Conservation (phyloP, 768 basidiomycete species). For the Naganishia vaughanmartiniae region DNA sequence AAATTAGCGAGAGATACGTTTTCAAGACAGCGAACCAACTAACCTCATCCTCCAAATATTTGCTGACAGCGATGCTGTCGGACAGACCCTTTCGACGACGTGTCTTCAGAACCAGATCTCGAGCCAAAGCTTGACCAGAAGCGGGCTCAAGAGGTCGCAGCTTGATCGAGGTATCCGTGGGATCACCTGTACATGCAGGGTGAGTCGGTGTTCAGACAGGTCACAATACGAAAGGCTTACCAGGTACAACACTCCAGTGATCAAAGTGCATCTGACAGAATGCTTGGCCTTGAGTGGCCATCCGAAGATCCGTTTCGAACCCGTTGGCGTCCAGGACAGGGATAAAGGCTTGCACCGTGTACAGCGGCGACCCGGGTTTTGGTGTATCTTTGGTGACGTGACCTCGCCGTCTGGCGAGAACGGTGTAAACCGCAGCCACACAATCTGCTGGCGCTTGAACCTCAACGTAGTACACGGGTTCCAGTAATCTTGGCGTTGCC, state of each 20-base stretch:
- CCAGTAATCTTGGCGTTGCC: conserved; percentile 93
- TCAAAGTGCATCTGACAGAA: conserved; percentile 97
- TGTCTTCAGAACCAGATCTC: conserved; percentile 94
- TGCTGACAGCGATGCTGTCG: conserved; percentile 94
- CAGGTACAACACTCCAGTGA: conserved; percentile 97
- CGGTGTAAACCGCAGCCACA: conserved; percentile 96
- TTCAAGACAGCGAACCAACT: conserved; percentile 20
- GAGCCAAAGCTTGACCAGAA: conserved; percentile 87
- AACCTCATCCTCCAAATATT: conserved; percentile 95
- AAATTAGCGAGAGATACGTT: neutral
- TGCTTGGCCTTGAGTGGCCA: conserved; percentile 98
- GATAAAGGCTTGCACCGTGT: conserved; percentile 96
- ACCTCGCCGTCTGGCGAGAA: conserved; percentile 96
- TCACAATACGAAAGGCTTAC: neutral
- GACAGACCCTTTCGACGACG: conserved; percentile 92
- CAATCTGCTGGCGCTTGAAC: conserved; percentile 99
- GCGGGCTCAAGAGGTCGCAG: conserved; percentile 94
- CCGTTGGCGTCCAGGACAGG: conserved; percentile 98
- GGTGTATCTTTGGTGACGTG: conserved; percentile 98
- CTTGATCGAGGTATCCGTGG: conserved; percentile 94
- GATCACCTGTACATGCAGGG: conserved; percentile 64
- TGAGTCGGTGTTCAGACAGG: conserved; percentile 58
- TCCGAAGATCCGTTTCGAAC: conserved; percentile 95
- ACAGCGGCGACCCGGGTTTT: conserved; percentile 94
- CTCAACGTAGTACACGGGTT: conserved; percentile 97